Evolutionary conservation across 768 basidiomycete species (phyloP), one percentile per base, ranked within the genome.

Genomic region (Mycena haematopus): DNA sequence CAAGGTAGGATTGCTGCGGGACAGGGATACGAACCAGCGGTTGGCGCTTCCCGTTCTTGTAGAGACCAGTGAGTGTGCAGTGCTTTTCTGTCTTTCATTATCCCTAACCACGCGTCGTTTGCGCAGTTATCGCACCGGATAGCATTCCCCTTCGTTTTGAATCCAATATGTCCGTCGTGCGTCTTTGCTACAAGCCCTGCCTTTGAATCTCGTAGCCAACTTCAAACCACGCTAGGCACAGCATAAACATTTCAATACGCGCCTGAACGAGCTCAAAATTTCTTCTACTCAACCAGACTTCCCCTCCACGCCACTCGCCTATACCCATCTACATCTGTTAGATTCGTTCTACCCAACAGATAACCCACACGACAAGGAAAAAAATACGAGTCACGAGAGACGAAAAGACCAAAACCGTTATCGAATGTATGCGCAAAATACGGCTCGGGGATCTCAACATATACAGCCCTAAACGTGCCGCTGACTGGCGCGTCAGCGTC

Each of bases 401-500:
- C 71, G 89, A 91, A 69, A 91, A 87, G 73, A 88, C 87, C 0
- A 82, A 83, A 3, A 74, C 56, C 2, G 85, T 94, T 24, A 64
- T 85, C 21, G 89, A 90, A 67, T 84, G 87, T 69, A 84, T 92
- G 74, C 83, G 84, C 67, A 99, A 99, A 75, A 79, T 89, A 17
- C 82, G 95, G 51, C 77, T 99, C 24, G 95, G 90, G 7, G 88
- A 96, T 74, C 77, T 99, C 71, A 93, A 99, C 73, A 82, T 99
- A 27, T 90, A 84, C 73, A 87, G 86, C 70, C 96, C 96, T 9
- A 91, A 91, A 72, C 80, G 88, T 24, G 73, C 79, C 1, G 93
- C 91, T 46, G 97, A 99, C 75, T 99, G 94, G 93, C 79, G 97
- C 58, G 82, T 99, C 6, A 95, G 93, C 66, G 93, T 99, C 7